These are phyloP conservation scores for Cutaneotrichosporon arboriforme DNA, from an alignment of 1,284 basidiomycete genomes.

Conservation along the genomic window DNA sequence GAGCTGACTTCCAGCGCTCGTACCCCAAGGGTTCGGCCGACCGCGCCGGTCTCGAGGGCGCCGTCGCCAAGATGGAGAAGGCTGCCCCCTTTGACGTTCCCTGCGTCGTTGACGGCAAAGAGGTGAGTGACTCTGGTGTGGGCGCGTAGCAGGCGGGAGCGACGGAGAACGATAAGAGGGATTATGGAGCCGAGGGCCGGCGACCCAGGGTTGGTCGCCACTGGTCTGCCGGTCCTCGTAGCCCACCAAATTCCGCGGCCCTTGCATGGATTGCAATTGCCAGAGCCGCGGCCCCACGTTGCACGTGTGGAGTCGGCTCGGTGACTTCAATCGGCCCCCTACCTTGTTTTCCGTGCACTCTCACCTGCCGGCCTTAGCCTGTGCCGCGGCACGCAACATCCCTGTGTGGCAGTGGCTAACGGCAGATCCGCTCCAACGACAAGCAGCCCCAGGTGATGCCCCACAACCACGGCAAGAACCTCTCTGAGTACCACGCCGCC, in stretches of 20 bases:
- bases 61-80: slow-evolving; percentile 73
- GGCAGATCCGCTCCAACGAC: slow-evolving; percentile 75
- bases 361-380: neutral
- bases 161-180: neutral
- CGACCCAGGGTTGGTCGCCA: no score
- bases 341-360: no score
- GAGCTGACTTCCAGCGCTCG: slow-evolving; percentile 45
- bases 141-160: neutral
- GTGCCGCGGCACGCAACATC: no score
- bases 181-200: no score
- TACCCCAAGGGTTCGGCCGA: slow-evolving; percentile 79
- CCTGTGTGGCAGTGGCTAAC: no score
- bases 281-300: no score
- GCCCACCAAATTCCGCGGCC: no score
- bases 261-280: no score
- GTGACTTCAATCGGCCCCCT: no score
- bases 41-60: slow-evolving; percentile 67
- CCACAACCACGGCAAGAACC: slow-evolving; percentile 70
- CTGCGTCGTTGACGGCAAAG: slow-evolving; percentile 83
- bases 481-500: slow-evolving; percentile 87
- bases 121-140: slow-evolving; percentile 54
- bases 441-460: slow-evolving; percentile 74
- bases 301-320: no score
- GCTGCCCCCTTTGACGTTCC: slow-evolving; percentile 86
- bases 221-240: no score